A percentile compares a stretch with the other conserved stretches of the same genome.
phyloP scores from a whole-genome alignment of 441 rosid genomes.

The Corymbia citriodora region DNA sequence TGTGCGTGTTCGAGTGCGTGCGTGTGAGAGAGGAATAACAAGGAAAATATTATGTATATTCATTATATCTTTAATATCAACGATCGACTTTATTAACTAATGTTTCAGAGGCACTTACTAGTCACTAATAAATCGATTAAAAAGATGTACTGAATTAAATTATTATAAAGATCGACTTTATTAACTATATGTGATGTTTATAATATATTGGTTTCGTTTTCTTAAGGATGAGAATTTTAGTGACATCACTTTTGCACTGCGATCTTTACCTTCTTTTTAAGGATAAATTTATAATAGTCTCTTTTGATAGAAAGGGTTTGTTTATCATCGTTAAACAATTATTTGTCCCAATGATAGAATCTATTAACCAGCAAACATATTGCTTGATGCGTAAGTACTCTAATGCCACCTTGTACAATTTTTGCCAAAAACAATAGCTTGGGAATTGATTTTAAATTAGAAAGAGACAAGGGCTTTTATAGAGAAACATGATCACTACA shows the following conservation, averaged over 20 bases:
- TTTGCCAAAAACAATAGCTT: not conserved
- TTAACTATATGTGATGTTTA: not conserved
- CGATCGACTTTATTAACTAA: not conserved
- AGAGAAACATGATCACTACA: not conserved
- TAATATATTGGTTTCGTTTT: not conserved
- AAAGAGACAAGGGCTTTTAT: not conserved
- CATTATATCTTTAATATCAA: not conserved
- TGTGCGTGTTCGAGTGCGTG: not conserved
- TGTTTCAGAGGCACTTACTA: not conserved
- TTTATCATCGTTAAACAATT: not conserved
- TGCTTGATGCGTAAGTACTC: not conserved
- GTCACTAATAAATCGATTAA: not conserved
- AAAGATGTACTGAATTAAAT: too few relatives aligned
- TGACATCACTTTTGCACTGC: not conserved
- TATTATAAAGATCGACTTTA: not conserved
- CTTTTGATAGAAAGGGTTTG: not conserved
- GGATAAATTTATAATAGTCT: not conserved
- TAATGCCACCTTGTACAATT: not conserved
- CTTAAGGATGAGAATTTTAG: not conserved
- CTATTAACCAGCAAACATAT: not conserved
- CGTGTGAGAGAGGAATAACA: not conserved
- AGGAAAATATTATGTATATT: not conserved
- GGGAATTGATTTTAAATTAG: not conserved
- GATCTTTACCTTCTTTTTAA: not conserved
- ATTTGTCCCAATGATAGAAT: not conserved